A percentile compares a stretch with the other conserved stretches of the same genome.
phyloP scores from a whole-genome alignment of 352 stramenopile species.

The Phytophthora citricola region DNA sequence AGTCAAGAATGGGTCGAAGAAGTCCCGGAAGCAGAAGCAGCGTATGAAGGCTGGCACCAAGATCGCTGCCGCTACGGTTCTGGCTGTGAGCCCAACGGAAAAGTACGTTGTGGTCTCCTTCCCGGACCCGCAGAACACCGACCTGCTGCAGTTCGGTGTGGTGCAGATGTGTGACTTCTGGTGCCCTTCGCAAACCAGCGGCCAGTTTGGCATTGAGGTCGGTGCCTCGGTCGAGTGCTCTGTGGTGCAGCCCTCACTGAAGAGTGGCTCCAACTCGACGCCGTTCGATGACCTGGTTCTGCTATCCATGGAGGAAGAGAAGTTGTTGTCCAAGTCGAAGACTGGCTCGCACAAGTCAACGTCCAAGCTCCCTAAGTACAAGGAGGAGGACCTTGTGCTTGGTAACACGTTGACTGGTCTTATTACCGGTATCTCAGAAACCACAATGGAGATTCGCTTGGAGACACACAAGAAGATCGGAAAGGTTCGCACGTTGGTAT shows the following conservation, averaged over 20 bases:
- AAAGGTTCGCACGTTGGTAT: slow-evolving; percentile 81
- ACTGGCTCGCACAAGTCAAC: slow-evolving; percentile 35
- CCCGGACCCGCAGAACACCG: slow-evolving; percentile 43
- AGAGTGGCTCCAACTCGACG: slow-evolving; percentile 50
- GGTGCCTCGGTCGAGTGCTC: slow-evolving; percentile 45
- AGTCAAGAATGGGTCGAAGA: slow-evolving; percentile 70
- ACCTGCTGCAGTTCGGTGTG: slow-evolving; percentile 56
- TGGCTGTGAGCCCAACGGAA: slow-evolving; percentile 58
- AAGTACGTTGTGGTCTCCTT: slow-evolving; percentile 80
- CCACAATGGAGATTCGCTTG: slow-evolving; percentile 85
- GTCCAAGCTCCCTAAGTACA: slow-evolving; percentile 79
- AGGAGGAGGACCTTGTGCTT: slow-evolving; percentile 58
- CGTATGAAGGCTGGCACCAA: slow-evolving; percentile 54
- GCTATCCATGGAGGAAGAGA: slow-evolving; percentile 62
- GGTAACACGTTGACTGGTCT: slow-evolving; percentile 75
- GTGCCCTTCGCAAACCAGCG: slow-evolving; percentile 67
- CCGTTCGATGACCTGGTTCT: slow-evolving; percentile 83
- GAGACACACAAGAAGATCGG: slow-evolving; percentile 75
- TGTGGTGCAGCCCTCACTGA: slow-evolving; percentile 54
- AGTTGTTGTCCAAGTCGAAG: slow-evolving; percentile 47
- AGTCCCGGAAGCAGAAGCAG: slow-evolving; percentile 75
- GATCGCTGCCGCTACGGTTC: slow-evolving; percentile 50
- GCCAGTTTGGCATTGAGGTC: slow-evolving; percentile 62
- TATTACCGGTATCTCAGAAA: slow-evolving; percentile 81
- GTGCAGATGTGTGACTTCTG: slow-evolving; percentile 83